Evolutionary conservation across 371 early-diverging fungal genomes (phyloP).

Genomic region (Paramicrosporidium saccamoebae): DNA sequence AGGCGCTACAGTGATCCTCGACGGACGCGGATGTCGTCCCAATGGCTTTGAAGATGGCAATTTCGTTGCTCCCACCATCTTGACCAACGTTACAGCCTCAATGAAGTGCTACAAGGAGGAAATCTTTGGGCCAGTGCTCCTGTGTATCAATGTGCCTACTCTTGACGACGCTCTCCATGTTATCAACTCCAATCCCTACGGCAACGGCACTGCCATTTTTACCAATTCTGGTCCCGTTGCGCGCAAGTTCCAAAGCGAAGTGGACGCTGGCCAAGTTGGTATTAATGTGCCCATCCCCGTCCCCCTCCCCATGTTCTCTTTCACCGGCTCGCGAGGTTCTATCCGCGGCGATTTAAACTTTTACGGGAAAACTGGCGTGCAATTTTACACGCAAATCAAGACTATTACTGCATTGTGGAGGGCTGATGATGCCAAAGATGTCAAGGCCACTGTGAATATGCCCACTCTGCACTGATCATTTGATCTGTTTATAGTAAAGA

Average conservation of each 20-base stretch:
- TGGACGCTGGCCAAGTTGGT: constrained; percentile 72
- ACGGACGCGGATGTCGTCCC: constrained; percentile 63
- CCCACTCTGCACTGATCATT: constrained; percentile 34
- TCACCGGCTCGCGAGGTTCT: constrained; percentile 74
- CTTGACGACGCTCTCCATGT: constrained; percentile 70
- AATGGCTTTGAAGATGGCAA: constrained; percentile 46
- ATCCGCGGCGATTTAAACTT: constrained; percentile 86
- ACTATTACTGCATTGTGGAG: constrained; percentile 78
- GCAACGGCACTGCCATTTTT: constrained; percentile 81
- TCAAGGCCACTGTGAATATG: constrained; percentile 33
- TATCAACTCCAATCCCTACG: constrained; percentile 67
- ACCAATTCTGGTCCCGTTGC: constrained; percentile 68
- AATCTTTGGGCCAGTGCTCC: constrained; percentile 81
- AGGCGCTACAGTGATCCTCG: constrained; percentile 58
- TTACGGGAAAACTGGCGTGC: constrained; percentile 37
- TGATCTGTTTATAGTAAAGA: too few species aligned
- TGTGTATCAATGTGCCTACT: constrained; percentile 43
- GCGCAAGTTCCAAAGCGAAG: constrained; percentile 51
- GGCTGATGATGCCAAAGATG: constrained; percentile 25
- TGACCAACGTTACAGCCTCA: constrained; percentile 31
- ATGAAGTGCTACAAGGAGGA: constrained; percentile 83
- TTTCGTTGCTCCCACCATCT: constrained; percentile 73
- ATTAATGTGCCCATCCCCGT: constrained; percentile 85
- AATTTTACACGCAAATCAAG: constrained; percentile 74
- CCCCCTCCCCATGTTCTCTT: constrained; percentile 84